A percentile compares a stretch with the other conserved stretches of the same genome.
phyloP scores from a whole-genome alignment of 1,139 yeast species.

The Diutina rugosa region DNA sequence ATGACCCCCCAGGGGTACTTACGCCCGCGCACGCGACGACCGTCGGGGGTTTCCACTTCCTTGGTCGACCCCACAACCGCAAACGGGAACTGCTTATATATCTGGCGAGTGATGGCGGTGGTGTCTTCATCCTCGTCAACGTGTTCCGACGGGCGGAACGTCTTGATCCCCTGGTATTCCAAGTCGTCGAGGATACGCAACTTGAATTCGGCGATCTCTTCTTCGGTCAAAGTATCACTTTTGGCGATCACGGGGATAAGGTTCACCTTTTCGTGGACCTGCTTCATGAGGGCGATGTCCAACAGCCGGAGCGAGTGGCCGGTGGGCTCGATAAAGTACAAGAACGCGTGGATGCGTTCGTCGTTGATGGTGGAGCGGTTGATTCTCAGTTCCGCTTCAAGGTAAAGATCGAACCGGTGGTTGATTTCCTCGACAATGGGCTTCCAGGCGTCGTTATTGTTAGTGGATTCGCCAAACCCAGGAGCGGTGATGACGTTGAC shows the following conservation, averaged over 20 bases:
- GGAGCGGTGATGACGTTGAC: conserved; percentile 84
- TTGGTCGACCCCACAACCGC: conserved; percentile 89
- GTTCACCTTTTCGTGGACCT: conserved; percentile 83
- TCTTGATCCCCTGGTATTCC: conserved; percentile 57
- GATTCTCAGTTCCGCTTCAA: conserved; percentile 83
- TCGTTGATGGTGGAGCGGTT: conserved; percentile 65
- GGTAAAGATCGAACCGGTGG: conserved; percentile 70
- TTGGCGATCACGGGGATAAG: conserved; percentile 92
- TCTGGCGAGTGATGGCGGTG: conserved; percentile 46
- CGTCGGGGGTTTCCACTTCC: conserved; percentile 61
- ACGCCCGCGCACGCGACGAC: conserved; percentile 82
- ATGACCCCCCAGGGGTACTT: conserved; percentile 96
- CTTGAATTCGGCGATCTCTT: conserved; percentile 70
- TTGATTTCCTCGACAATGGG: conserved; percentile 90
- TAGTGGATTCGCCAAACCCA: conserved; percentile 87
- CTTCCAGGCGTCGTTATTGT: conserved; percentile 83
- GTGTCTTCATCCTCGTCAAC: conserved; percentile 78
- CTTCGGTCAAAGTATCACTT: conserved; percentile 85
- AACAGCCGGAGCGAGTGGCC: conserved; percentile 87
- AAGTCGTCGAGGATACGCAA: conserved; percentile 66
- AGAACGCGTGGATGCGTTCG: conserved; percentile 74
- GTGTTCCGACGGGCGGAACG: conserved; percentile 54
- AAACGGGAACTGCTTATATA: conserved; percentile 71
- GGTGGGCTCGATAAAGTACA: conserved; percentile 92
- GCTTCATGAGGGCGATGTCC: conserved; percentile 82